Evolutionary conservation across 1,284 basidiomycete genomes (phyloP).

Genomic region (Tilletia indica): DNA sequence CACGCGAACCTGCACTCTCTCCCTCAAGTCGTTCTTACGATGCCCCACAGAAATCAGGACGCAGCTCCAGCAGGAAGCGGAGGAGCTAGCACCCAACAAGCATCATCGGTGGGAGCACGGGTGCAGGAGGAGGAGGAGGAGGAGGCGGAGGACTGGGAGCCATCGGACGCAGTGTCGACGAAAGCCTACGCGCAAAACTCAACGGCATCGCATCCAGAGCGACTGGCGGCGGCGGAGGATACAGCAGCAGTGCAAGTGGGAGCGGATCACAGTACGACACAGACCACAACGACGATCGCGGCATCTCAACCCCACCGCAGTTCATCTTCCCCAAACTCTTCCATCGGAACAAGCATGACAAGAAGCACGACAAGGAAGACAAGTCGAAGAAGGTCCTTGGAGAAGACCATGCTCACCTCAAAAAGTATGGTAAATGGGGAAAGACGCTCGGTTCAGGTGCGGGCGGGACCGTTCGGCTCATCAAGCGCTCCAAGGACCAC

Average conservation of each 20-base stretch:
- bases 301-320: slow-evolving; percentile 41
- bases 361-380: slow-evolving; percentile 31
- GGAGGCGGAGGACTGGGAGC: not conserved
- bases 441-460: slow-evolving; percentile 91
- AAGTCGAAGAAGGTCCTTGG: slow-evolving; percentile 34
- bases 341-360: slow-evolving; percentile 38
- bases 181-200: not conserved
- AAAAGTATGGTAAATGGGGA: slow-evolving; percentile 99
- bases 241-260: not conserved
- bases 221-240: not conserved
- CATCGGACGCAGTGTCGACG: no score
- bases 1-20: no score
- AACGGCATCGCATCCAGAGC: slow-evolving; percentile 15
- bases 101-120: not conserved
- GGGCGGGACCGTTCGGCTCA: slow-evolving; percentile 93
- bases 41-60: no score
- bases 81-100: no score
- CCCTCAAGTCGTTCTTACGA: no score
- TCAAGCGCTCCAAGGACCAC: slow-evolving; percentile 68
- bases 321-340: slow-evolving; percentile 53
- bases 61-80: no score
- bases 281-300: slow-evolving; percentile 8
- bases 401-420: slow-evolving; percentile 77
- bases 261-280: not conserved
- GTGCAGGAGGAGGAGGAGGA: not conserved